A percentile compares a stretch with the other conserved stretches of the same genome.
Conservation (phyloP, 2,329 filamentous ascomycete species). For the Apiospora aurea region DNA sequence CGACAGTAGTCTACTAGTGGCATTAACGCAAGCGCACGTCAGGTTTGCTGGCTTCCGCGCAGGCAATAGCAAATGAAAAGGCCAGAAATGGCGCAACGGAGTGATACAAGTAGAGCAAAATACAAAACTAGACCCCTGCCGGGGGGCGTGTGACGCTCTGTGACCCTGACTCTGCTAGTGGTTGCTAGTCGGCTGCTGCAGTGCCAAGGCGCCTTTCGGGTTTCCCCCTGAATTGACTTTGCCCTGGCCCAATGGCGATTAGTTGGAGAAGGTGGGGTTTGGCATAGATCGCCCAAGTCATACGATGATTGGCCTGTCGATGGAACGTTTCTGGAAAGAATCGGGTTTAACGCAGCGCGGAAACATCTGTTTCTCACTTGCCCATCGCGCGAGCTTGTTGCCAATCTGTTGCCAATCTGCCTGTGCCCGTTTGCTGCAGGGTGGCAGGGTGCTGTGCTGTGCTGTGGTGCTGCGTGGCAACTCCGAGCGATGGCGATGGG, state of each 20-base stretch:
- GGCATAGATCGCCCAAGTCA: constrained; percentile 7
- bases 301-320: constrained; percentile 15
- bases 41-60: not conserved
- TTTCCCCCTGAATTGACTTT: constrained; percentile 15
- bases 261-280: constrained; percentile 17
- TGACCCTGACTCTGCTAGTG: not conserved
- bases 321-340: constrained; percentile 21
- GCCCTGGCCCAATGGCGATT: constrained; percentile 2
- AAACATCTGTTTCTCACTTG: constrained; percentile 12
- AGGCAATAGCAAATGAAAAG: not conserved
- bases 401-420: not conserved
- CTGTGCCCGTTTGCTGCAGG: not conserved
- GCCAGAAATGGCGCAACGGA: not conserved
- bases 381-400: not conserved
- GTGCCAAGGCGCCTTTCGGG: not conserved
- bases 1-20: not conserved
- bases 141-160: not conserved
- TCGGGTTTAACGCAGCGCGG: constrained; percentile 7
- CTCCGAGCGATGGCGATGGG: not conserved
- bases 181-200: not conserved
- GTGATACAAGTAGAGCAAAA: not conserved
- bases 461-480: not conserved
- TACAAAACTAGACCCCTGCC: not conserved
- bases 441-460: not conserved
- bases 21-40: not conserved